Evolutionary conservation across 2,329 filamentous ascomycete genomes (phyloP), one percentile per base, ranked within the genome.

Genomic region (Neofusicoccum kwambonambiense): DNA sequence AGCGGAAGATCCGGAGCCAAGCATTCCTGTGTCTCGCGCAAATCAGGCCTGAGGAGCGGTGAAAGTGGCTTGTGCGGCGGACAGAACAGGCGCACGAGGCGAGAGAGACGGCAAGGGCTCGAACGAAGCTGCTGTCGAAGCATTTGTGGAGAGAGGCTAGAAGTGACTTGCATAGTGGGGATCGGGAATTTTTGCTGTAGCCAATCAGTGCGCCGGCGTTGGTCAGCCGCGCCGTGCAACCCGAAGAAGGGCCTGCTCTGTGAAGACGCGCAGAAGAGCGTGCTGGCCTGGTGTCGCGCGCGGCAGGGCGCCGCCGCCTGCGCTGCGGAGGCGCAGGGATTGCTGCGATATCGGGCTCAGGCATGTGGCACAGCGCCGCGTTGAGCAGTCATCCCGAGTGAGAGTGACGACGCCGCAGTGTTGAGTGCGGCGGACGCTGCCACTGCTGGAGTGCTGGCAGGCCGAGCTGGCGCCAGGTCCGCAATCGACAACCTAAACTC

Each of bases 81-180:
- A 45, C 52, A 1, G 35, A 45, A 34, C 7, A 12, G 52, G 52
- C 27, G 27, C 37, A 34, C 50, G 4, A 8, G 27, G 45, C 35
- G 54, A 27, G 27, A 45, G 41, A 45, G 54, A 17, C 15, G 4
- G 47, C 27, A 13, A 2, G 12, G 22, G 19, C 9, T 8, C 12
- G 45, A 34, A 52, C 13, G 7, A 52, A 27, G 19, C 19, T 42
- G 41, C 39, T 13, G 41, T 34, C 15, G 41, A 58, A n/a, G 56
- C 31, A 45, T 22, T 45, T 58, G 56, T 58, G 56, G 56, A 58
- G 56, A 58, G 56, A 19, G 13, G 22, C 56, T 58, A 58, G 56
- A 58, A 58, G 56, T 58, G 56, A 58, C 39, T 17, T 47, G 56
- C 56, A 58, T 47, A 11, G 56, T 47, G 56, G 56, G 17, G 56